These are phyloP conservation scores for Jamesozyma rosinii DNA, from an alignment of 805 yeast species.

Conservation along the genomic window DNA sequence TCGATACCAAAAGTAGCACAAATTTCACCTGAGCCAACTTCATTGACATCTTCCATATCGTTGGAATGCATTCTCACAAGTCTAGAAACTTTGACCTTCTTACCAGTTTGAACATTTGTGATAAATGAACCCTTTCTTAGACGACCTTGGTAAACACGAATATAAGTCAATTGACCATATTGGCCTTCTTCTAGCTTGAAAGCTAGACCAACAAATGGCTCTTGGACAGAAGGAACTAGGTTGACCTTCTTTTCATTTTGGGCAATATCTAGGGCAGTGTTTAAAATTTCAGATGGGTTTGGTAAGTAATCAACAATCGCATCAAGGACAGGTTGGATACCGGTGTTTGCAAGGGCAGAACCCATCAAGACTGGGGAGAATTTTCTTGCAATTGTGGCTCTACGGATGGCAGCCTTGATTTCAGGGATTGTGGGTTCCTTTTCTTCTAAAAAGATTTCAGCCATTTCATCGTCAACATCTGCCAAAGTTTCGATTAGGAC, in stretches of 20 bases:
- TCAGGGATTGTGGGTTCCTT: constrained; percentile 76
- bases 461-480: constrained; percentile 95
- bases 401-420: constrained; percentile 80
- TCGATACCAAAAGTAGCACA: constrained; percentile 99
- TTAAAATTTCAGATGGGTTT: constrained; percentile 85
- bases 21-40: constrained; percentile 94
- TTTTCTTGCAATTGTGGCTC: constrained; percentile 88
- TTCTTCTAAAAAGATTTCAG: constrained; percentile 86
- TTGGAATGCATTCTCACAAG: constrained; percentile 97
- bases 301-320: constrained; percentile 95
- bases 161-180: constrained; percentile 93
- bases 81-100: constrained; percentile 85
- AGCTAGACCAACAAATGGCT: constrained; percentile 94
- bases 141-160: constrained; percentile 94
- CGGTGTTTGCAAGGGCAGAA: constrained; percentile 92
- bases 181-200: constrained; percentile 97
- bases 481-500: constrained; percentile 87
- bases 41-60: constrained; percentile 96
- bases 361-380: constrained; percentile 99
- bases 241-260: constrained; percentile 59
- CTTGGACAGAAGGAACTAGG: constrained; percentile 58
- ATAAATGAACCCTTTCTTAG: constrained; percentile 84
- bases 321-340: constrained; percentile 90
- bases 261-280: constrained; percentile 75
- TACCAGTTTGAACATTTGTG: constrained; percentile 83